A percentile compares a stretch with the other conserved stretches of the same genome.
Evolutionary conservation across 2,329 filamentous ascomycete species (phyloP).

Genomic region (Neophaeococcomyces aloes): DNA sequence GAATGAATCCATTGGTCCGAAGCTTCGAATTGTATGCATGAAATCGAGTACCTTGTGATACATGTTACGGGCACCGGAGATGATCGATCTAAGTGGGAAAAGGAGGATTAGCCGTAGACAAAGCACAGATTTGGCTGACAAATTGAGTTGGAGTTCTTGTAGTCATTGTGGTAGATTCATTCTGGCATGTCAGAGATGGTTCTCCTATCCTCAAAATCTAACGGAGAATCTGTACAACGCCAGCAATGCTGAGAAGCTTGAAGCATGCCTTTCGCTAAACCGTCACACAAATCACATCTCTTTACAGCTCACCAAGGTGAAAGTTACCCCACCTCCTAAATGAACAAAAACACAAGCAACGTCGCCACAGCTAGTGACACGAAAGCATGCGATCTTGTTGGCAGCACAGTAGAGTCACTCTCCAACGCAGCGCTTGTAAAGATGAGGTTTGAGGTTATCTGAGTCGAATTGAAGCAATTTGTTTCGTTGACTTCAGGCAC

Average conservation of each 20-base stretch:
- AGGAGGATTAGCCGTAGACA: too few relatives aligned
- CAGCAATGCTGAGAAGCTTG: too few relatives aligned
- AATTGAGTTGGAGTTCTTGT: too few relatives aligned
- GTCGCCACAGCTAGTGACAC: neutral
- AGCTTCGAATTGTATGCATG: neutral
- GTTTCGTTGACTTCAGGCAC: slow-evolving; percentile 62
- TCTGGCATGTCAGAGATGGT: too few relatives aligned
- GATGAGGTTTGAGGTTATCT: slow-evolving; percentile 65
- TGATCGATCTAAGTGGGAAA: too few relatives aligned
- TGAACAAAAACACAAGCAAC: neutral
- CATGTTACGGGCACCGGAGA: too few relatives aligned
- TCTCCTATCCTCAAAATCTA: too few relatives aligned
- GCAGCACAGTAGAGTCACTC: neutral
- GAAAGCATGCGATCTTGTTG: neutral
- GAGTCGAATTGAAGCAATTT: slow-evolving; percentile 81
- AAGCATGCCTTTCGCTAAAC: too few relatives aligned
- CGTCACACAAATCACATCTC: neutral
- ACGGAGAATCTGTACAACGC: too few relatives aligned
- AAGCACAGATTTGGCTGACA: too few relatives aligned
- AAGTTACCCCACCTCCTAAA: neutral
- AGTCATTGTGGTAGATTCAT: too few relatives aligned
- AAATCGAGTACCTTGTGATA: neutral
- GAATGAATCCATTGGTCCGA: slow-evolving; percentile 1
- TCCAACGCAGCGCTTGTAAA: slow-evolving; percentile 38
- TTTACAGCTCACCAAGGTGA: neutral